phyloP scores from a whole-genome alignment of 1,284 basidiomycete genomes.

The Takashimella koratensis region DNA sequence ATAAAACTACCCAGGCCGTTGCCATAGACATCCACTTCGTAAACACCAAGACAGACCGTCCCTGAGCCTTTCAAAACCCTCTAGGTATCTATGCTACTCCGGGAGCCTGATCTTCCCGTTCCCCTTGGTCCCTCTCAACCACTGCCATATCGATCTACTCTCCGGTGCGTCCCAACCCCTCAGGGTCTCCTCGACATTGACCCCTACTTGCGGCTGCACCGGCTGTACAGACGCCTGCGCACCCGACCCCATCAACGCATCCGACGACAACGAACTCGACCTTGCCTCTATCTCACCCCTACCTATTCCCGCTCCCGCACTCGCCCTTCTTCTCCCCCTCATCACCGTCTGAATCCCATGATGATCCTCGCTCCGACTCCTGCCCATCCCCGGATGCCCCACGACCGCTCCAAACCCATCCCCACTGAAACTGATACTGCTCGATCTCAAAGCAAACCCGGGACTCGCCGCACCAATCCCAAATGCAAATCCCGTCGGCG shows the following conservation, averaged over 20 bases:
- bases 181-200: too few species aligned
- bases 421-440: conserved; percentile 15
- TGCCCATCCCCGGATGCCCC: background rate
- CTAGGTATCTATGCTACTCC: too few species aligned
- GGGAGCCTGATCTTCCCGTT: too few species aligned
- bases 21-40: too few species aligned
- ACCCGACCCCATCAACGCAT: background rate
- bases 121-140: too few species aligned
- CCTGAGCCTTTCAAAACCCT: too few species aligned
- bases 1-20: too few species aligned
- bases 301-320: conserved; percentile 2
- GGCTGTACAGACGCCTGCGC: too few species aligned
- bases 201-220: too few species aligned
- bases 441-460: conserved; percentile 44
- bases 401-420: background rate
- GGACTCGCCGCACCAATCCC: conserved; percentile 49
- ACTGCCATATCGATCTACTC: too few species aligned
- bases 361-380: conserved; percentile 28
- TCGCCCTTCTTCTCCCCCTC: conserved; percentile 13
- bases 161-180: too few species aligned
- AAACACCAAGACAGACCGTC: too few species aligned
- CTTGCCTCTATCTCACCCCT: conserved; percentile 2
- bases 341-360: conserved; percentile 24
- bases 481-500: conserved; percentile 46
- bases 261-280: background rate